Base-by-base conservation (phyloP, 257 asterid genomes). In the Solanum corneliomulleri region DNA sequence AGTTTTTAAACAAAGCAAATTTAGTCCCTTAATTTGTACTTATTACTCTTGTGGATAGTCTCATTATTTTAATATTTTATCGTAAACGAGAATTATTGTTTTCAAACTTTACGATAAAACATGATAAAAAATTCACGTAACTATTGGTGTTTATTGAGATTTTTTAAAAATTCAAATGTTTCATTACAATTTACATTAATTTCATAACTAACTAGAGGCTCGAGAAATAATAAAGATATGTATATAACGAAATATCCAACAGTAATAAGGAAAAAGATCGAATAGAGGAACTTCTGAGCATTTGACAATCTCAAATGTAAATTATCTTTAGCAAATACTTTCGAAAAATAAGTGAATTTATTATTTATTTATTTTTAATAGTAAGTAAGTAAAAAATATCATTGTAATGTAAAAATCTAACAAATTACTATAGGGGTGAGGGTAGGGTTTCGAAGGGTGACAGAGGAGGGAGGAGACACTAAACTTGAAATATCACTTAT, bases 141-240 rank as follows among this genome's bases (percentile, higher is more conserved):
- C 44, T 41, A 2, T 2, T 41, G 3, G 11, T 7, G 44, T 41
- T 41, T 41, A 41, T 41, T 8, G 44, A 3, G 44, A 41, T 41
- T 0, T 0, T 41, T 41, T 2, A 0, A 41, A 41, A 41, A 9
- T 41, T 41, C 64, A 56, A 56, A 56, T 18, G 5, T 1, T 56
- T 56, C 11, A 18, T 18, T 18, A 20, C 2, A 3, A 18, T 56
- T 56, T 56, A 56, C 25, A 20, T 56, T 20, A 56, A 56, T 56
- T 56, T 18, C 8, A 20, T 56, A 56, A 56, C 25, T 20, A 2
- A 56, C 0, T 18, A 56, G 25, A 18, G 64, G 5, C 25, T 20
- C n/a, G 1, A 56, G 4, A 56, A 56, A 18, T n/a, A 56, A 20
- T 0, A 1, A 2, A 56, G 0, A 18, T 3, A 56, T 18, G n/a